phyloP scores from a whole-genome alignment of 768 basidiomycete species.

The Boletus fagicola region DNA sequence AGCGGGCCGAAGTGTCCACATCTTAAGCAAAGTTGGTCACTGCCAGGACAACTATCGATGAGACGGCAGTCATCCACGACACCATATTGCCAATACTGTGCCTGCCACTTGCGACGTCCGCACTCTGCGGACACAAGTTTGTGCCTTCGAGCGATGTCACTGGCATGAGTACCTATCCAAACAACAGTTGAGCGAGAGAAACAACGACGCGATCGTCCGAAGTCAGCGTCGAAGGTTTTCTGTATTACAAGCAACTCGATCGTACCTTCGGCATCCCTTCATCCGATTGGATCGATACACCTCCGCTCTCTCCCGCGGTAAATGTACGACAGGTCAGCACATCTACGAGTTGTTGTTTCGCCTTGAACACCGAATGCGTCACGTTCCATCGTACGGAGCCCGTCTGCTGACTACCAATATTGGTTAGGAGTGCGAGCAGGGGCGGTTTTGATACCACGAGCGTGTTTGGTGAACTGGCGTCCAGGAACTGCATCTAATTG shows the following conservation, averaged over 20 bases:
- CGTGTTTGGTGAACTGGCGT: slow-evolving; percentile 37
- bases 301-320: slow-evolving; percentile 40
- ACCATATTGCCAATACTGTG: neutral
- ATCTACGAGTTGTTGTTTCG: slow-evolving; percentile 48
- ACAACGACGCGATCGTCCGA: neutral
- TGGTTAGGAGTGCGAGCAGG: slow-evolving; percentile 54
- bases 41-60: slow-evolving; percentile 2
- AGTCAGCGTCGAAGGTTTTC: neutral
- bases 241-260: neutral
- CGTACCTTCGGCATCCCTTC: slow-evolving; percentile 48
- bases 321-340: slow-evolving; percentile 47
- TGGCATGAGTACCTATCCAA: slow-evolving; percentile 37
- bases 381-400: slow-evolving; percentile 42
- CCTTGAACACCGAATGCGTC: slow-evolving; percentile 39
- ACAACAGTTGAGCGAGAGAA: neutral
- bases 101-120: slow-evolving; percentile 2
- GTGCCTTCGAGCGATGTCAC: slow-evolving; percentile 25
- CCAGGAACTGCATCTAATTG: slow-evolving; percentile 45
- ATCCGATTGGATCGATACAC: slow-evolving; percentile 37
- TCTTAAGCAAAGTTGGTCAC: slow-evolving; percentile 10
- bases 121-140: slow-evolving; percentile 19
- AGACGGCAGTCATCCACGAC: slow-evolving; percentile 11
- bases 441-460: slow-evolving; percentile 56
- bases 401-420: slow-evolving; percentile 43
- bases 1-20: neutral